A percentile compares a stretch with the other conserved stretches of the same genome.
phyloP scores from a whole-genome alignment of 192 early-diverging fungal species.

The Spinellus fusiger region DNA sequence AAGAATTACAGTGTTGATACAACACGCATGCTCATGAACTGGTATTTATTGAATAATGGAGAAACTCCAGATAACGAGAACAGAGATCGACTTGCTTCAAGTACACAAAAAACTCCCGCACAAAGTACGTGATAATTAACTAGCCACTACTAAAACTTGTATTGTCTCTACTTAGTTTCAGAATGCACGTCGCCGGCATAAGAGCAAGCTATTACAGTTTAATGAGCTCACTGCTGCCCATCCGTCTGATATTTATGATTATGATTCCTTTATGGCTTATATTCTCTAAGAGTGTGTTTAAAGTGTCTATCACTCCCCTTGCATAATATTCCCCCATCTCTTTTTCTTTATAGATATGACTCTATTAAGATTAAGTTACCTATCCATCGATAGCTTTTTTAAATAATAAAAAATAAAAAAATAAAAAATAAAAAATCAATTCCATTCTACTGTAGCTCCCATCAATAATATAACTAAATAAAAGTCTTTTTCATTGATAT shows the following conservation, averaged over 20 bases:
- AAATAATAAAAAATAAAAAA: too few relatives aligned
- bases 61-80: constrained; percentile 14
- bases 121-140: constrained; percentile 11
- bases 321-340: not conserved
- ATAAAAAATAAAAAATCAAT: too few relatives aligned
- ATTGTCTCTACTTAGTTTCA: constrained; percentile 25
- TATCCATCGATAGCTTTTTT: too few relatives aligned
- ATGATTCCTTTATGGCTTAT: constrained; percentile 15
- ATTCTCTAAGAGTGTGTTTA: not conserved
- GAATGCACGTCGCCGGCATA: constrained; percentile 24
- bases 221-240: not conserved
- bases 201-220: constrained; percentile 13
- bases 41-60: constrained; percentile 21
- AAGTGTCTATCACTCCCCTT: not conserved
- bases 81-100: constrained; percentile 10
- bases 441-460: too few relatives aligned
- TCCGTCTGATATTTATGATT: constrained; percentile 14
- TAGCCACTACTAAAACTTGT: not conserved
- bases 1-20: constrained; percentile 21
- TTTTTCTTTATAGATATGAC: too few relatives aligned
- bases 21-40: constrained; percentile 20
- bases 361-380: too few relatives aligned
- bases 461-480: too few relatives aligned
- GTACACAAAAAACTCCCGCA: constrained; percentile 13
- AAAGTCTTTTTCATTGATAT: too few relatives aligned